phyloP scores from a whole-genome alignment of 2,329 filamentous ascomycete species.

The Fusarium vanettenii region DNA sequence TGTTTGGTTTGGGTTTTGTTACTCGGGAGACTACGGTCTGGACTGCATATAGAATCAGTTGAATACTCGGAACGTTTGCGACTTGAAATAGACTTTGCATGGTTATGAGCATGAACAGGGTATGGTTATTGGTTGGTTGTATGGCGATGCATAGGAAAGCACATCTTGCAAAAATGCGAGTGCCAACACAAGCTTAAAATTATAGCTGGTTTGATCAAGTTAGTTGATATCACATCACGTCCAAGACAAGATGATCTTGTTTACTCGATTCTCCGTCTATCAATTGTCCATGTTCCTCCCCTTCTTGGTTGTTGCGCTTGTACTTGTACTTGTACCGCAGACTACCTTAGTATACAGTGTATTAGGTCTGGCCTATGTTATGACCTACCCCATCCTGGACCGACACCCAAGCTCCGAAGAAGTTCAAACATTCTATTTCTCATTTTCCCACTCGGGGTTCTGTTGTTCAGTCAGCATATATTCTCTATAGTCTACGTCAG shows the following conservation, averaged over 20 bases:
- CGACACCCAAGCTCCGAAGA: slow-evolving; percentile 34
- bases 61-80: not conserved
- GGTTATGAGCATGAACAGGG: slow-evolving; percentile 13
- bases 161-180: not conserved
- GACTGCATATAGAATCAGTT: slow-evolving; percentile 36
- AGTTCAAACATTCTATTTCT: slow-evolving; percentile 47
- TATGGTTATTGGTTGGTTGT: slow-evolving; percentile 4
- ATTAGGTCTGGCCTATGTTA: slow-evolving; percentile 37
- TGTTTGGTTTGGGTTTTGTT: not conserved
- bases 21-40: not conserved
- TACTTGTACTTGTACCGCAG: slow-evolving; percentile 33
- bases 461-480: slow-evolving; percentile 35
- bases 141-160: not conserved
- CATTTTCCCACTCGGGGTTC: slow-evolving; percentile 56
- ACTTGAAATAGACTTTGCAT: slow-evolving; percentile 34
- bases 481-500: not conserved
- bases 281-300: slow-evolving; percentile 33
- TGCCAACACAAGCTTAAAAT: not conserved
- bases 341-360: slow-evolving; percentile 51
- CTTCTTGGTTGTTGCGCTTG: slow-evolving; percentile 32
- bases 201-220: not conserved
- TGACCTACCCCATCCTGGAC: slow-evolving; percentile 32
- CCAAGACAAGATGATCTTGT: slow-evolving; percentile 29
- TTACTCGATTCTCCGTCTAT: slow-evolving; percentile 44
- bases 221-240: slow-evolving; percentile 12